Base-by-base conservation (phyloP, 306 rosid genomes). In the Heteromeles arbutifolia region DNA sequence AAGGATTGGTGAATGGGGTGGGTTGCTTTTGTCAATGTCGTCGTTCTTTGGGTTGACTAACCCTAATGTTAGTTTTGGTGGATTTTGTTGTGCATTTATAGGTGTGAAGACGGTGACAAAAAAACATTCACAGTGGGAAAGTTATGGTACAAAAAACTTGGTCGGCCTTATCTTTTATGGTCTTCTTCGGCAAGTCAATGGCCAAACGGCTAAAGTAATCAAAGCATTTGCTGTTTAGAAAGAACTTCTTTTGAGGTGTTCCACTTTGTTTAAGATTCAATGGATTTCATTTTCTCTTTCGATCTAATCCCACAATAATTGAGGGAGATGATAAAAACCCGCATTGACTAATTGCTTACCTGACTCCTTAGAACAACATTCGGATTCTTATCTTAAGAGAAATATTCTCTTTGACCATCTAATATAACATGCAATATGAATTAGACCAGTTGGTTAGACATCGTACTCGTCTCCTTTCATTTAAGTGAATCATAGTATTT, bases 231-330 rank as follows among this genome's bases (percentile, higher is more conserved):
- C 48, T 77, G 2, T 14, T 37, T 11, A 22, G 63, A 57, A 6
- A 31, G 29, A 73, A 78, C 69, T 73, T 73, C 79, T 67, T 66
- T 66, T 64, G 52, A 65, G 53, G 74, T 56, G 61, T 67, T 66
- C 78, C 73, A 67, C 45, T 67, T 73, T 62, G 65, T 73, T 67
- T 7, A 15, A n/a, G 6, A 65, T 72, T 66, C 25, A 41, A 43
- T 14, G 68, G 11, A 65, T 67, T 61, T 39, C 65, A 8, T 59
- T 54, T 29, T 17, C 44, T 71, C 61, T 52, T 37, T 63, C 50
- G 66, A 62, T 63, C 34, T 48, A 62, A 71, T 78, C 78, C 61
- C 78, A 65, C 25, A 15, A 22, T 8, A 65, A 65, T 43, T 65
- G 19, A 11, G 28, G 28, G 65, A 54, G 56, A 28, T 15, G 43